Evolutionary conservation across 2,329 filamentous ascomycete species (phyloP), one percentile per base, ranked within the genome.

Genomic region (Verticillium tricorpus): DNA sequence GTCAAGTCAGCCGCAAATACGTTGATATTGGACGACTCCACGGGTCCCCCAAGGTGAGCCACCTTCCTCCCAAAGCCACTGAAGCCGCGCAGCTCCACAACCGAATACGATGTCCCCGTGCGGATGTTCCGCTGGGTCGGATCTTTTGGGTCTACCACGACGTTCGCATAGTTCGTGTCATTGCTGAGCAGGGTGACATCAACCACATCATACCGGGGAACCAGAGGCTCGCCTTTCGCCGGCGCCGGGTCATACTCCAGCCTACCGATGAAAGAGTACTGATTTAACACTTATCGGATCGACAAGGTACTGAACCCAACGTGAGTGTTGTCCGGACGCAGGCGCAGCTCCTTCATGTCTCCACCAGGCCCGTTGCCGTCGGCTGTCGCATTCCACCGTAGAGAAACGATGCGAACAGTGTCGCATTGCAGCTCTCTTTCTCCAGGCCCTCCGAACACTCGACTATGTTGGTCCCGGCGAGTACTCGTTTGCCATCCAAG

Each of bases 21-120:
- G 62, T 79, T 77, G 61, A 78, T 75, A 35, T 78, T 80, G 63
- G 68, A 74, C 1, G 77, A 77, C 63, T 80, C 77, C 2, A 56
- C 59, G 0, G 73, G 67, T 31, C 68, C 70, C 2, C 64, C 76
- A 15, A 79, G 65, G 64, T 78, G 78, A 0, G 69, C 73, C 17
- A 76, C 68, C 60, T 78, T 74, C 4, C 67, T 66, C 0, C 77
- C 75, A 6, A 64, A 69, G 11, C 76, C 76, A 8, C 65, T 75
- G 63, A 78, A 79, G 5, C 76, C 76, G n/a, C 77, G 73, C 1
- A 78, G 68, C 65, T 80, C 77, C 2, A 76, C 77, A 28, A 28
- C 25, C 25, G 1, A 78, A 69, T 1, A 61, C 63, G 56, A 78
- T 71, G 5, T 70, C 70, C 2, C 69, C 63, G 3, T 58, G 58